phyloP scores from a whole-genome alignment of 257 asterid species.

The Solanum paucissectum region DNA sequence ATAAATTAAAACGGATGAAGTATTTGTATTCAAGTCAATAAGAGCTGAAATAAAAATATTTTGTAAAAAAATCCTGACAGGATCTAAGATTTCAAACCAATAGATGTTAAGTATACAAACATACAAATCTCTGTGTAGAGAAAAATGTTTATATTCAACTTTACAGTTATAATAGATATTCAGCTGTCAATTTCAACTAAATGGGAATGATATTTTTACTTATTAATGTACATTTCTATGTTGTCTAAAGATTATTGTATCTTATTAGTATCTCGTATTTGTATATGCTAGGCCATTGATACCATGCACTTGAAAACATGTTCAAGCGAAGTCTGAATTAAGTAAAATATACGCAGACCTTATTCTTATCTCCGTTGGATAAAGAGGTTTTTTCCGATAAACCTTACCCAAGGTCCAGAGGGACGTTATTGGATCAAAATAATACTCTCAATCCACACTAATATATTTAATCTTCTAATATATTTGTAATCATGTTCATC shows the following conservation, averaged over 20 bases:
- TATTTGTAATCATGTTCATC: neutral
- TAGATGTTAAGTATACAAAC: neutral
- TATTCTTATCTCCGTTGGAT: rapidly evolving
- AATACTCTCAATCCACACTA: neutral
- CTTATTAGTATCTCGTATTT: neutral
- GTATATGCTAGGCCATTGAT: neutral
- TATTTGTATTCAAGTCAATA: neutral
- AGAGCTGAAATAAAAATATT: neutral
- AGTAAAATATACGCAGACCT: neutral
- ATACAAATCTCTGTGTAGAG: neutral
- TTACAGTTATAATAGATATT: neutral
- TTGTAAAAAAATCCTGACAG: neutral
- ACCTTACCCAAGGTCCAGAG: neutral
- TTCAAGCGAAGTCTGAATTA: neutral
- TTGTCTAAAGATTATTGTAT: neutral
- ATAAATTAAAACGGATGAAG: neutral
- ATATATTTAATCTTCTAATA: neutral
- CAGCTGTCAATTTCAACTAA: neutral
- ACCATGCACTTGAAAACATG: neutral
- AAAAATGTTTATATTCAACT: neutral
- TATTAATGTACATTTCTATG: neutral
- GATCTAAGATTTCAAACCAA: neutral
- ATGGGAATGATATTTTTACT: neutral
- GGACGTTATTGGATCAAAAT: neutral
- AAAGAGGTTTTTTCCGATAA: neutral